Evolutionary conservation across 2,329 filamentous ascomycete genomes (phyloP).

Genomic region (Arthrobotrys sphaeroides): DNA sequence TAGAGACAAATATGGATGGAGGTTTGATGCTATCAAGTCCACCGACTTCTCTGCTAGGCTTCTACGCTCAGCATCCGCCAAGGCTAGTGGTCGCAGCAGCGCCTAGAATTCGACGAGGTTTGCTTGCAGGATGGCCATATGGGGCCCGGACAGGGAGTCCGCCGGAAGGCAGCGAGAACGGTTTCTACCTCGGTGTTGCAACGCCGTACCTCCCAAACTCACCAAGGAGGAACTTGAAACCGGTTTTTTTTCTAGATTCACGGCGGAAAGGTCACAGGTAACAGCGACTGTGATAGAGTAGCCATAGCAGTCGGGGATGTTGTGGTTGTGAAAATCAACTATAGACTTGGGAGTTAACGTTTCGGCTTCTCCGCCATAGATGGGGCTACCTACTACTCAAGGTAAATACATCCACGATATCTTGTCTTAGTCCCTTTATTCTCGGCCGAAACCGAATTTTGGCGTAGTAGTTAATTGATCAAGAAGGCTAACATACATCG

Average conservation of each 20-base stretch:
- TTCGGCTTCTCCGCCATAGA: slow-evolving; percentile 67
- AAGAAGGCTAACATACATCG: no score
- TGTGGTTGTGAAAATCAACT: slow-evolving; percentile 68
- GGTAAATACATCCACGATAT: no score
- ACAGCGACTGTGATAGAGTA: slow-evolving; percentile 68
- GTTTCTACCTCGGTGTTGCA: background rate
- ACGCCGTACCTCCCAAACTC: slow-evolving; percentile 16
- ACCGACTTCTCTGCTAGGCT: slow-evolving; percentile 64
- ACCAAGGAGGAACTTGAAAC: slow-evolving; percentile 3
- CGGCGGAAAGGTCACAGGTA: slow-evolving; percentile 65
- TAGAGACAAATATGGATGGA: slow-evolving; percentile 65
- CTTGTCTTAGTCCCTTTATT: no score
- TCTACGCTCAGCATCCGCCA: slow-evolving; percentile 63
- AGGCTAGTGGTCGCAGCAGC: slow-evolving; percentile 49
- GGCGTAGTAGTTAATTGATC: no score
- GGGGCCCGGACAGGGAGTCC: no score
- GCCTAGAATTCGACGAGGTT: no score
- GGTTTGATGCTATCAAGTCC: slow-evolving; percentile 66
- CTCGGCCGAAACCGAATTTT: no score
- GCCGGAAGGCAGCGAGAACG: background rate
- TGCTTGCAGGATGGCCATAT: no score
- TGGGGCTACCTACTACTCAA: slow-evolving; percentile 60
- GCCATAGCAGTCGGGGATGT: slow-evolving; percentile 68
- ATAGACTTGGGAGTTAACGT: slow-evolving; percentile 65
- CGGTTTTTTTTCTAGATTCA: slow-evolving; percentile 62